Base-by-base conservation (phyloP, 352 stramenopile species). In the Pythium insidiosum region DNA sequence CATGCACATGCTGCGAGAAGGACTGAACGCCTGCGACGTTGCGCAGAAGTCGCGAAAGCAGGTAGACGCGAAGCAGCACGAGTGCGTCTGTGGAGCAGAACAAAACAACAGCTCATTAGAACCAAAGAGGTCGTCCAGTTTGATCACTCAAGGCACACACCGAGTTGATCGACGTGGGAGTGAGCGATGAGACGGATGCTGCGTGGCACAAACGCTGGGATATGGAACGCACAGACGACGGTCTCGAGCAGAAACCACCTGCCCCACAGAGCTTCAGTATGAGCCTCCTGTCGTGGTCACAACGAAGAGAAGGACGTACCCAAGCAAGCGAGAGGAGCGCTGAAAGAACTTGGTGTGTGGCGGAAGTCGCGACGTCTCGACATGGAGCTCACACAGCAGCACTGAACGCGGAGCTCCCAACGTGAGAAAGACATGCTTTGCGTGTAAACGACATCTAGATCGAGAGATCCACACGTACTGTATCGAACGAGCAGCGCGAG, bases 21-120 rank as follows among this genome's bases (percentile, higher is more conserved):
- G 63, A 60, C 19, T 63, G 56, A 26, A 80, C 62, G 26, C 68
- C 71, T 15, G 79, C 38, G 6, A 43, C 50, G 39, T 83, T 83
- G 31, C 68, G 63, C 15, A 83, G 56, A 11, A 68, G 68, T 12
- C 71, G 68, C 0, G 65, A 63, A 7, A 80, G 38, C n/a, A 84
- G 45, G 50, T 84, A 84, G 33, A 84, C 57, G 12, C 71, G 63
- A 19, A 53, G 42, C 5, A 84, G 63, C 13, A 80, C 65, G 1
- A 84, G 20, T 9, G 61, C 57, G 28, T 84, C 71, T 83, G 31
- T 1, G 18, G 10, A 28, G 26, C 6, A 47, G 6, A 36, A 18
- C 5, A 3, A 36, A 19, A 33, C 15, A 12, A 19, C n/a, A n/a
- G n/a, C n/a, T n/a, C n/a, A 16, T 38, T 5, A 15, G 15, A 38